Percentiles rank a stretch among this genome's conserved stretches.
phyloP scores from a whole-genome alignment of 345 rosid genomes.

The Hirschfeldia incana region DNA sequence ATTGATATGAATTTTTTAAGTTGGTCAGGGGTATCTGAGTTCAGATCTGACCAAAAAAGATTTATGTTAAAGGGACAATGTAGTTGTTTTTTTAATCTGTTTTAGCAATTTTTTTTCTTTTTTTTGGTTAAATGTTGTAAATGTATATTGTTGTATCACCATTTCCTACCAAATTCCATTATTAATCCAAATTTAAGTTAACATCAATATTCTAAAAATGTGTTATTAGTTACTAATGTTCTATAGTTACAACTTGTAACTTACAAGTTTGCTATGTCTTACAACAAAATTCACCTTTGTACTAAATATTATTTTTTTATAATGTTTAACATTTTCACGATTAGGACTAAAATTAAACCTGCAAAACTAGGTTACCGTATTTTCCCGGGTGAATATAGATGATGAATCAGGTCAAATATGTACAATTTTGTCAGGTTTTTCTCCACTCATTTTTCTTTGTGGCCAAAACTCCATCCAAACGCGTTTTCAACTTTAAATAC shows the following conservation, averaged over 20 bases:
- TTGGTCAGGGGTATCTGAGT: too few species aligned
- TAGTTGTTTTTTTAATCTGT: too few species aligned
- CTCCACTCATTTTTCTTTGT: too few species aligned
- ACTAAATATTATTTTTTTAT: not conserved
- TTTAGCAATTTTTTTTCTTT: too few species aligned
- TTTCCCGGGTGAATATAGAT: constrained; percentile 12
- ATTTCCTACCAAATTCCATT: not conserved
- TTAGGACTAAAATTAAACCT: constrained; percentile 9
- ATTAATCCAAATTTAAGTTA: not conserved
- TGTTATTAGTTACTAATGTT: not conserved
- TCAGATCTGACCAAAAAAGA: too few species aligned
- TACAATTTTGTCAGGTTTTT: too few species aligned
- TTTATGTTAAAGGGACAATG: too few species aligned
- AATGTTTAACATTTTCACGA: not conserved
- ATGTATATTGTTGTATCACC: not conserved
- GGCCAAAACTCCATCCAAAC: too few species aligned
- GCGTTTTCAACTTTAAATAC: too few species aligned
- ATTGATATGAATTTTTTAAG: too few species aligned
- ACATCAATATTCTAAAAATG: not conserved
- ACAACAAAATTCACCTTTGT: not conserved
- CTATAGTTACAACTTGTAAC: not conserved
- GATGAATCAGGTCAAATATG: too few species aligned
- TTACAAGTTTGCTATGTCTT: not conserved
- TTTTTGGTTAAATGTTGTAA: too few species aligned
- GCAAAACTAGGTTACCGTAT: constrained; percentile 10